Evolutionary conservation across 331 rosid species (phyloP).

Genomic region (Quercus tomentella): DNA sequence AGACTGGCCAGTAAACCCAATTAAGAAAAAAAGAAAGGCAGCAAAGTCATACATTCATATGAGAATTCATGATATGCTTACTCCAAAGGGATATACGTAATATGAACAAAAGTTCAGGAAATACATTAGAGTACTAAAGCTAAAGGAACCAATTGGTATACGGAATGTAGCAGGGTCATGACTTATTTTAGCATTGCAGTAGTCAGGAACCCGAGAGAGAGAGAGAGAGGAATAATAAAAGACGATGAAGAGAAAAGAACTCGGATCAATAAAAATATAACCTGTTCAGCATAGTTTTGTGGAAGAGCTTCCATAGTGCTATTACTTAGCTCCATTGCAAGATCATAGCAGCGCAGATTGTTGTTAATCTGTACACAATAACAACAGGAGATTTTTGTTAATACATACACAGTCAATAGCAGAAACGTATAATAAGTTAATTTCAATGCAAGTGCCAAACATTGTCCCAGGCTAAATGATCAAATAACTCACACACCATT

Average conservation of each 20-base stretch:
- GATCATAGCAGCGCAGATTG: conserved; percentile 96
- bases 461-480: conserved; percentile 6
- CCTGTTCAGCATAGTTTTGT: conserved; percentile 90
- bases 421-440: background rate
- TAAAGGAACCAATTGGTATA: background rate
- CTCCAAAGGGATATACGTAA: background rate
- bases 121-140: background rate
- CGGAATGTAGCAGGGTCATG: too few relatives aligned
- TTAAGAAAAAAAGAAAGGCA: too few relatives aligned
- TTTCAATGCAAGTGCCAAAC: conserved; percentile 13
- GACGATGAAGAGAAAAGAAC: conserved; percentile 11
- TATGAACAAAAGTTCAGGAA: background rate
- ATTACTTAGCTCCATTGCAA: conserved; percentile 90
- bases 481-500: conserved; percentile 55
- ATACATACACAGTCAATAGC: background rate
- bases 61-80: background rate
- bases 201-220: too few relatives aligned
- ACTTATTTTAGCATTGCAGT: too few relatives aligned
- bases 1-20: too few relatives aligned
- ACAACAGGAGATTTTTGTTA: conserved; percentile 7
- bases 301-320: conserved; percentile 91
- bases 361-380: conserved; percentile 70
- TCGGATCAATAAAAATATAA: conserved; percentile 24
- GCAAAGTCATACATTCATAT: too few relatives aligned
- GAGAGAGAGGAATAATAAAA: background rate